Evolutionary conservation across 441 rosid species (phyloP).

Genomic region (Gossypium gossypioides): DNA sequence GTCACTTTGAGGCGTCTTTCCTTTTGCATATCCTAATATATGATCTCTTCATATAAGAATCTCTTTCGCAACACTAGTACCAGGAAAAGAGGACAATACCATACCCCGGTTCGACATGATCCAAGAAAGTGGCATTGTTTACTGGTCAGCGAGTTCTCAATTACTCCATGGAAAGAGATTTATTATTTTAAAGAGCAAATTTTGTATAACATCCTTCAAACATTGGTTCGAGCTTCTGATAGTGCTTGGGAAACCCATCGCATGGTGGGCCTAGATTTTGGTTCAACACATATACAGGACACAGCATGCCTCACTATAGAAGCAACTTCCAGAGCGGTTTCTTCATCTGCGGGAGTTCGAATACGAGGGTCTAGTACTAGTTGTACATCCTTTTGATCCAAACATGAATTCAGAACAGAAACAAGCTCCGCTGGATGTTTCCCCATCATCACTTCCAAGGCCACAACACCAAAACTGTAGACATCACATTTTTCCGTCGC

Average conservation of each 20-base stretch:
- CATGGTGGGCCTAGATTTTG: background rate
- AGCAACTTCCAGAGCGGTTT: background rate
- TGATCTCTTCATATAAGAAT: no score
- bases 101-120: no score
- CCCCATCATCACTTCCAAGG: background rate
- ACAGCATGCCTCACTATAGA: background rate
- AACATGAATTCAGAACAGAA: background rate
- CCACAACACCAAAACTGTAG: constrained; percentile 2
- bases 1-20: no score
- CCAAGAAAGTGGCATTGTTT: no score
- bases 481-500: background rate
- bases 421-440: background rate
- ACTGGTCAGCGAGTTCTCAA: background rate
- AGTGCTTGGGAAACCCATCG: background rate
- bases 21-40: no score
- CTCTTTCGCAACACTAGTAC: no score
- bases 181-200: background rate
- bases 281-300: background rate
- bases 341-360: background rate
- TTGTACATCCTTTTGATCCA: background rate
- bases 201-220: background rate
- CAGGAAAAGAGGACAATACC: no score
- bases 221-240: background rate
- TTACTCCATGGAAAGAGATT: background rate
- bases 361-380: background rate